phyloP scores from a whole-genome alignment of 2,329 filamentous ascomycete genomes.

The Lachnellula arida region DNA sequence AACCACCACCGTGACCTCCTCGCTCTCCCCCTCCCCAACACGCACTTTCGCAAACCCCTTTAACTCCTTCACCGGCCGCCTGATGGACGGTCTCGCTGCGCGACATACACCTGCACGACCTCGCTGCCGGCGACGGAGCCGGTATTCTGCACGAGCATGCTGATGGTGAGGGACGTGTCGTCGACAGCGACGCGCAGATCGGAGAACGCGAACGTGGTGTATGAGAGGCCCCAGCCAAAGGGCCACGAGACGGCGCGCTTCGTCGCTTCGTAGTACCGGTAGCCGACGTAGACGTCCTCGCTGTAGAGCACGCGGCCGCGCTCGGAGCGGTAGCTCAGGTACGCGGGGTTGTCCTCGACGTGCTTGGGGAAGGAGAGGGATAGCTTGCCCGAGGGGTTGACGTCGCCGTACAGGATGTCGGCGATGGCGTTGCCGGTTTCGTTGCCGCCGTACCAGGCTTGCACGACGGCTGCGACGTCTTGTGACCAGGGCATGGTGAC shows the following conservation, averaged over 20 bases:
- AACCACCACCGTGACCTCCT: conserved; percentile 51
- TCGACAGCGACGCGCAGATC: conserved; percentile 42
- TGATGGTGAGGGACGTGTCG: conserved; percentile 42
- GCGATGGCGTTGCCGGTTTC: conserved; percentile 77
- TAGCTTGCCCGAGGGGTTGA: conserved; percentile 70
- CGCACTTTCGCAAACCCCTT: conserved; percentile 61
- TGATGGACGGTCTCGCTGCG: conserved; percentile 48
- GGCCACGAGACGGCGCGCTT: conserved; percentile 61
- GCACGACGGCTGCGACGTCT: conserved; percentile 52
- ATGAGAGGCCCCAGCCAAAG: conserved; percentile 74
- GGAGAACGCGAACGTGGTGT: conserved; percentile 60
- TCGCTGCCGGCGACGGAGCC: conserved; percentile 49
- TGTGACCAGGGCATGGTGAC: conserved; percentile 64
- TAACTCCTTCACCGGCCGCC: conserved; percentile 54
- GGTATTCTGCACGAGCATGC: conserved; percentile 56
- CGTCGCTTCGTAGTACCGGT: conserved; percentile 70
- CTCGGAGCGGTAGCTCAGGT: conserved; percentile 67
- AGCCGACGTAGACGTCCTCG: conserved; percentile 75
- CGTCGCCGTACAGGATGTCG: conserved; percentile 68
- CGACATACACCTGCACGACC: conserved; percentile 53
- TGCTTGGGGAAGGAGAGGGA: conserved; percentile 65
- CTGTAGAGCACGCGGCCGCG: conserved; percentile 68
- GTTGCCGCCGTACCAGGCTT: conserved; percentile 84
- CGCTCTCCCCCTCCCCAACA: conserved; percentile 52
- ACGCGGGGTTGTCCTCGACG: conserved; percentile 66